Conservation (phyloP, 805 yeast species). For the Myxozyma nipponensis region DNA sequence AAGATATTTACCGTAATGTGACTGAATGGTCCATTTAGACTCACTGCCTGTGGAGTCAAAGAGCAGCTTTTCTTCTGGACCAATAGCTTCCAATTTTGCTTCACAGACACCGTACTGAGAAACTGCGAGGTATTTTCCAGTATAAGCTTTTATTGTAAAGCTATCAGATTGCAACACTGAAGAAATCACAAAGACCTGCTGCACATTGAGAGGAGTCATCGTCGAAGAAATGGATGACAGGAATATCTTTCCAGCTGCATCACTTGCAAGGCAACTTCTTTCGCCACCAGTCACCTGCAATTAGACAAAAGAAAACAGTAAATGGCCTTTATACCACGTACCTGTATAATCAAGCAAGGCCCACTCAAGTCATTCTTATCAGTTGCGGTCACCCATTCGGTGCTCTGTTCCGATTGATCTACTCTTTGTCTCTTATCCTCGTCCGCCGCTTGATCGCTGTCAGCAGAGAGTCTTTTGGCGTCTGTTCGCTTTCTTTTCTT, state of each 20-base stretch:
- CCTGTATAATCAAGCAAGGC: conserved; percentile 34
- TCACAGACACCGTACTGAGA: conserved; percentile 26
- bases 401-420: conserved; percentile 11
- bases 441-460: not conserved
- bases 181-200: conserved; percentile 37
- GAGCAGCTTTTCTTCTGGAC: conserved; percentile 34
- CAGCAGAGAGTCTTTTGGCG: conserved; percentile 6
- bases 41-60: conserved; percentile 11
- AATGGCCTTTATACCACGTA: too few relatives aligned
- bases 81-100: conserved; percentile 38
- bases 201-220: conserved; percentile 36
- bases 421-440: conserved; percentile 2
- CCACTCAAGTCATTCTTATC: conserved; percentile 35
- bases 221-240: conserved; percentile 25
- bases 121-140: conserved; percentile 34
- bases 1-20: conserved; percentile 22
- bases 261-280: conserved; percentile 27
- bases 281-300: conserved; percentile 1
- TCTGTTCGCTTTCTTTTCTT: conserved; percentile 17
- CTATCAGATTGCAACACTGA: conserved; percentile 24
- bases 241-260: conserved; percentile 30
- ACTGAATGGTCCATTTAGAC: conserved; percentile 31
- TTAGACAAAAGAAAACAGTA: too few relatives aligned
- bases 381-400: conserved; percentile 36
- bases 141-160: conserved; percentile 34